Base-by-base conservation (phyloP, 1,139 yeast species). In the Candida glucosophila region DNA sequence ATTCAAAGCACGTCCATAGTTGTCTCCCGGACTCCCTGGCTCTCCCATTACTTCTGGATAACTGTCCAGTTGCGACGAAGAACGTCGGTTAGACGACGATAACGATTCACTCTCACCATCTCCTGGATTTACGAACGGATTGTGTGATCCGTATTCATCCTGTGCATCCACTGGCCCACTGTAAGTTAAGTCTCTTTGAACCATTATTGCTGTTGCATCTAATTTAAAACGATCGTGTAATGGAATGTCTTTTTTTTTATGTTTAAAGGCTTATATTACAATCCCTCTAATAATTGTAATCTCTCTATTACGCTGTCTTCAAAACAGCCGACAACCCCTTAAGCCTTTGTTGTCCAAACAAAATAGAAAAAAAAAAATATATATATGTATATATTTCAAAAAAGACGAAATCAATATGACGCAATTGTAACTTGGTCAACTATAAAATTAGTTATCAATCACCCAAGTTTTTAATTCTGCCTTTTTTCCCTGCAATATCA, bases 111-210 rank as follows among this genome's bases (percentile, higher is more conserved):
- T 46, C 17, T 48, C 53, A 16, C 44, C 58, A 21, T 40, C 43
- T 2, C 49, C 47, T 17, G 48, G 41, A 22, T 34, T 41, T 28
- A 53, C 52, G 5, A 59, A 58, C 30, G 52, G 51, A 39, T 27
- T 22, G 30, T 26, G 14, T 28, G 39, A 15, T 40, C 43, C 15
- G 37, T 43, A n/a, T 5, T 34, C 39, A 7, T 31, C 31, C 20
- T 36, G 34, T 8, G 37, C 35, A 11, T 40, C 37, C 5, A 7
- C 11, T 8, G 55, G 55, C 18, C 43, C 41, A 33, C 52, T 53
- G 25, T 43, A 52, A 3, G 64, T 58, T 31, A 58, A 45, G 40
- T 58, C 59, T 39, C 64, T 47, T 22, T 52, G 55, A 12, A 59
- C 49, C 58, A 53, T 53, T n/a, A 26, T 7, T 22, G 7, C 11